Evolutionary conservation across 441 rosid species (phyloP).

Genomic region (Croton setiger): DNA sequence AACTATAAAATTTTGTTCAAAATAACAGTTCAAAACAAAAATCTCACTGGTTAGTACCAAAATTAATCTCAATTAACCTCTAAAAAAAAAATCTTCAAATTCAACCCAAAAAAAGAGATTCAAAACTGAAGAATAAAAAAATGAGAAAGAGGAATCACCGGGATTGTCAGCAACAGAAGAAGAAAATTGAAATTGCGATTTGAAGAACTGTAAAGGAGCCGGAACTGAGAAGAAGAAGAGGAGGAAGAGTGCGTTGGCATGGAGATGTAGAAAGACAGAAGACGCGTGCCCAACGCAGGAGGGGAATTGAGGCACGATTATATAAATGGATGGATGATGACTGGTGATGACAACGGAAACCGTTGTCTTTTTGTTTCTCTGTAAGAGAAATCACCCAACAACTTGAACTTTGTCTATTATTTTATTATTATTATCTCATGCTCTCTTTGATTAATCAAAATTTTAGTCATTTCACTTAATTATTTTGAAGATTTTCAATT

Average conservation of each 20-base stretch:
- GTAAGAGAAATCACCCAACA: no score
- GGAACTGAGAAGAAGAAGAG: neutral
- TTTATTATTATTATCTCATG: no score
- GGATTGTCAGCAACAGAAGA: neutral
- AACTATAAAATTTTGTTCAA: neutral
- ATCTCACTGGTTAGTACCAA: neutral
- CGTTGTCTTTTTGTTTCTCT: no score
- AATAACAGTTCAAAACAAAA: neutral
- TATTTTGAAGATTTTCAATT: no score
- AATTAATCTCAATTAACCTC: neutral
- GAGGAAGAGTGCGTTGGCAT: neutral
- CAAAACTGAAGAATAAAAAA: neutral
- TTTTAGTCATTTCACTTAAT: no score
- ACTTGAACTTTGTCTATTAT: no score
- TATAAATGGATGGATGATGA: no score
- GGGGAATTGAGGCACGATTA: neutral
- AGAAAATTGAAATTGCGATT: neutral
- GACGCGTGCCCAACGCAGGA: constrained; percentile 15
- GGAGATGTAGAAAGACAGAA: neutral
- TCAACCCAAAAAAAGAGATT: no score
- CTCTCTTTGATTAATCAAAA: no score
- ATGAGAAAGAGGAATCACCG: neutral
- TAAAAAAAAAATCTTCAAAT: neutral
- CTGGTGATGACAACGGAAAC: no score
- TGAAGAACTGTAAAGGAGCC: neutral